These are phyloP conservation scores for Diutina ranongensis DNA, from an alignment of 1,139 yeast genomes.

Conservation along the genomic window DNA sequence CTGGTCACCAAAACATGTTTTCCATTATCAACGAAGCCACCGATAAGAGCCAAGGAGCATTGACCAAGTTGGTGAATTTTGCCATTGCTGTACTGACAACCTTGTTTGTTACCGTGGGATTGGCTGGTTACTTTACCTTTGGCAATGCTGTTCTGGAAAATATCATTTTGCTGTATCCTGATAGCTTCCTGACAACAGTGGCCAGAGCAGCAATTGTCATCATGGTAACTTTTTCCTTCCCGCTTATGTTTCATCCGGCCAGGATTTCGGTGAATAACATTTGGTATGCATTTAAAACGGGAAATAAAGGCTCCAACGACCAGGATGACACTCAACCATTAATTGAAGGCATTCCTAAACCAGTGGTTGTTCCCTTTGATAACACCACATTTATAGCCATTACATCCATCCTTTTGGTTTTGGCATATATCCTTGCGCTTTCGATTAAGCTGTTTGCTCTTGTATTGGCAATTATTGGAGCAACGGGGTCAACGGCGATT, in stretches of 20 bases:
- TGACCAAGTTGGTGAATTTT: constrained; percentile 38
- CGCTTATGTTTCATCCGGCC: constrained; percentile 88
- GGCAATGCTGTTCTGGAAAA: constrained; percentile 52
- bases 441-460: constrained; percentile 41
- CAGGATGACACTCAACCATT: constrained; percentile 11
- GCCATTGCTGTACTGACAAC: constrained; percentile 35
- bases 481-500: constrained; percentile 51
- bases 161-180: constrained; percentile 58
- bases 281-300: constrained; percentile 30
- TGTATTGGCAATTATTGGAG: constrained; percentile 46
- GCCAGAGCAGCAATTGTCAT: constrained; percentile 71
- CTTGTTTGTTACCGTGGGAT: constrained; percentile 29
- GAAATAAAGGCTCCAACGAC: neutral
- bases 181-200: constrained; percentile 37
- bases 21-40: constrained; percentile 27
- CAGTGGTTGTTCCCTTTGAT: constrained; percentile 39
- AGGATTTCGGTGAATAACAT: constrained; percentile 76
- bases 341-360: constrained; percentile 6
- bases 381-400: constrained; percentile 32
- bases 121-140: constrained; percentile 34
- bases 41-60: constrained; percentile 39
- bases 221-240: constrained; percentile 81
- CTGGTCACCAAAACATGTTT: constrained; percentile 14
- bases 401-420: constrained; percentile 31
- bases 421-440: constrained; percentile 35